Conservation (phyloP, 2,329 filamentous ascomycete genomes). For the Raffaelea arxii region DNA sequence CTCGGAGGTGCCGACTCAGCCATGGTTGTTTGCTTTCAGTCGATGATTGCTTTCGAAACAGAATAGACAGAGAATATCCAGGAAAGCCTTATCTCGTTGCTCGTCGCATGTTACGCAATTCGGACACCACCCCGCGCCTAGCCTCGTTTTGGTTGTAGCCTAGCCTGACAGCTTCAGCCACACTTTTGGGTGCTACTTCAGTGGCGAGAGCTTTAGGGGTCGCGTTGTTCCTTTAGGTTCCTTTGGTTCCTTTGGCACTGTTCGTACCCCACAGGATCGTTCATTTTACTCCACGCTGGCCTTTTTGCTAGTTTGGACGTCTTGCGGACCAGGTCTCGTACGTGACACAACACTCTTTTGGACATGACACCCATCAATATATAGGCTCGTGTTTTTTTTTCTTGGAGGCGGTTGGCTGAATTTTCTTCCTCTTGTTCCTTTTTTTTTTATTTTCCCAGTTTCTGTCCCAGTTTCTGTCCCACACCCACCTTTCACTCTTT, state of each 20-base stretch:
- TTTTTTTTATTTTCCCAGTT: not conserved
- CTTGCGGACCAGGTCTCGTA: not conserved
- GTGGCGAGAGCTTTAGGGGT: too few relatives aligned
- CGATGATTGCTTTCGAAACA: too few relatives aligned
- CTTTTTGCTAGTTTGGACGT: slow-evolving; percentile 22
- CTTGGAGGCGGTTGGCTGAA: not conserved
- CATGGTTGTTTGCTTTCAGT: too few relatives aligned
- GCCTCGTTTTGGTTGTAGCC: not conserved
- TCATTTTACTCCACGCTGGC: slow-evolving; percentile 39
- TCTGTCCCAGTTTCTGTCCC: not conserved
- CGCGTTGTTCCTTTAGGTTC: too few relatives aligned
- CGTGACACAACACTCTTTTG: not conserved
- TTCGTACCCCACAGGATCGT: too few relatives aligned
- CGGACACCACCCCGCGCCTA: not conserved
- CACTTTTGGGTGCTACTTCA: not conserved
- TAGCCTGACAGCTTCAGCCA: not conserved
- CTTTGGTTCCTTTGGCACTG: too few relatives aligned
- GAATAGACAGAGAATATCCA: not conserved
- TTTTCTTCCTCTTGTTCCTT: not conserved
- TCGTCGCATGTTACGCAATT: too few relatives aligned
- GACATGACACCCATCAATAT: not conserved
- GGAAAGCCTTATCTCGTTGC: too few relatives aligned
- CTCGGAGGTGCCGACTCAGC: slow-evolving; percentile 58
- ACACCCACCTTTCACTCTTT: not conserved
- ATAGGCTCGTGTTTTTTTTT: not conserved